Evolutionary conservation across 2,329 filamentous ascomycete genomes (phyloP), one percentile per base, ranked within the genome.

Genomic region (Emergomyces pasteurianus): DNA sequence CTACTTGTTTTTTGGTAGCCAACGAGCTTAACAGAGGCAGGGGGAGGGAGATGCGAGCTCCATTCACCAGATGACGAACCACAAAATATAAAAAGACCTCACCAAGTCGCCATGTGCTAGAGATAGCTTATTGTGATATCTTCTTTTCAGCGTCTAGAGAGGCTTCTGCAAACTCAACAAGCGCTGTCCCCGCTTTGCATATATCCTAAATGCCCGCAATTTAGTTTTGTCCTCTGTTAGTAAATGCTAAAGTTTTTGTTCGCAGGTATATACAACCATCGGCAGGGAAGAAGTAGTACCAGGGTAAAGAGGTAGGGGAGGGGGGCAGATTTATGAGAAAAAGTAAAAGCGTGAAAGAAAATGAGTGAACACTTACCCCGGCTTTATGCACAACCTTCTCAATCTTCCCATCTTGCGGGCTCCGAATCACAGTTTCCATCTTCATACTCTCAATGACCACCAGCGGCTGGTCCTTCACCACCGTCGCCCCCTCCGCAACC

Each of bases 401-500:
- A 63, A 92, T 82, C 0, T 85, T 78, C 7, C 88, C 88, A 62
- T 84, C 81, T 64, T 89, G 86, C 8, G 88, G 88, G 58, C 87
- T 89, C 63, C 88, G 81, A 67, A 92, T 91, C 1, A 91, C 86
- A 1, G 88, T 92, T 72, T 92, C 88, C 88, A 92, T 92, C 79
- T 92, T 92, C 88, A 92, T 92, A 62, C 88, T 91, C 75, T 92
- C 88, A 68, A 92, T 91, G 78, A 97, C 91, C 14, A 97, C 89
- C 61, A 99, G 77, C 7, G 90, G 85, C 61, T 92, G 86, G 53
- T 92, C 92, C 77, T 92, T 95, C 71, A 86, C 85, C 18, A 99
- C 94, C 54, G 75, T 76, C 65, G 95, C 85, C 0, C 94, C 94
- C 67, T 90, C 90, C 34, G 81, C 77, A 0, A 96, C 90, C 73